Conservation (phyloP, 495 filamentous ascomycete species). For the Penicillium cosmopolitanum region DNA sequence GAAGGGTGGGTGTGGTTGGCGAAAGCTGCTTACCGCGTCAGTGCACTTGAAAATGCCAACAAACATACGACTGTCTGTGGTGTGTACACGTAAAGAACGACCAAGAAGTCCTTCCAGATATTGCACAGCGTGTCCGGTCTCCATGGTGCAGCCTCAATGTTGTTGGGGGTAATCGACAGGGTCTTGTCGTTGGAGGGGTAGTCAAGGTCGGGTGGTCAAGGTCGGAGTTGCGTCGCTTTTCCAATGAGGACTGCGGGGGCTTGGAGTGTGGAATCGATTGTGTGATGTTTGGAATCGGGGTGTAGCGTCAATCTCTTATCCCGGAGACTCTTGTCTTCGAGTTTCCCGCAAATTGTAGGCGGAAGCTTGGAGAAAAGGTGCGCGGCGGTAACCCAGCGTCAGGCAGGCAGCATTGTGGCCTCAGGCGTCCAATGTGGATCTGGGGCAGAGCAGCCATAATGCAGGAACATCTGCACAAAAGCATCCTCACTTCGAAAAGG, state of each 20-base stretch:
- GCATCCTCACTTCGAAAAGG: too few relatives aligned
- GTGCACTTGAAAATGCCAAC: constrained; percentile 91
- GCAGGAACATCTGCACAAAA: neutral
- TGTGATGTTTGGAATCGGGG: neutral
- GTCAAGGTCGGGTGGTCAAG: neutral
- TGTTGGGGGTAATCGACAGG: neutral
- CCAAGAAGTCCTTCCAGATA: constrained; percentile 54
- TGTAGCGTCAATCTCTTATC: neutral
- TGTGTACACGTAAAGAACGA: constrained; percentile 71
- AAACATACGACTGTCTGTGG: constrained; percentile 86
- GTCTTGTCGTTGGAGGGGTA: neutral
- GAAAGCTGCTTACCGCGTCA: constrained; percentile 68
- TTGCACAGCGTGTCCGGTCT: constrained; percentile 42
- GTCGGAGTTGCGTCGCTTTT: neutral
- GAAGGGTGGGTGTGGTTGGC: neutral
- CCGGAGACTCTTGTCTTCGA: neutral
- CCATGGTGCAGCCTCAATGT: constrained; percentile 33
- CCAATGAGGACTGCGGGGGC: neutral
- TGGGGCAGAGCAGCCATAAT: neutral
- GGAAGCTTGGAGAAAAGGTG: neutral
- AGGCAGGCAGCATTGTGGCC: neutral
- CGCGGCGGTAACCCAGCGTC: neutral
- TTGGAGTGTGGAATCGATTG: neutral
- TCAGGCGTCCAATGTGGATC: neutral
- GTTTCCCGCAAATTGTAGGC: neutral